These are phyloP conservation scores for Zygoascus bituminiphila DNA, from an alignment of 805 yeast species.

Conservation along the genomic window DNA sequence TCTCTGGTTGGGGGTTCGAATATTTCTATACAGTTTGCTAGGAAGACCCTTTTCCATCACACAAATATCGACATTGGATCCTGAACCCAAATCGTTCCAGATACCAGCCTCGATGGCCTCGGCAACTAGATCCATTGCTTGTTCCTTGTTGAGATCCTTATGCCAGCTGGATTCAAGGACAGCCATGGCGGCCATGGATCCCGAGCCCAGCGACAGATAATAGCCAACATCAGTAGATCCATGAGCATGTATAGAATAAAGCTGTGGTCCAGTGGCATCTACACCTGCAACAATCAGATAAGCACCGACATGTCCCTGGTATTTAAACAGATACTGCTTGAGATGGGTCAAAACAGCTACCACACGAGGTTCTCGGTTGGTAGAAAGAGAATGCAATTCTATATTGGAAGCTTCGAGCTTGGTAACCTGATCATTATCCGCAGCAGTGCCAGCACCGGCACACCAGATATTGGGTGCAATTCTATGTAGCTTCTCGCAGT, in stretches of 20 bases:
- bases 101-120: constrained; percentile 97
- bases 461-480: constrained; percentile 93
- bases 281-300: constrained; percentile 96
- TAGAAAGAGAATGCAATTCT: constrained; percentile 79
- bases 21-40: constrained; percentile 76
- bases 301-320: constrained; percentile 97
- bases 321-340: constrained; percentile 92
- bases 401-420: constrained; percentile 84
- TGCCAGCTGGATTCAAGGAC: constrained; percentile 86
- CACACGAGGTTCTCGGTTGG: constrained; percentile 84
- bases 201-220: constrained; percentile 89
- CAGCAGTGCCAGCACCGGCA: constrained; percentile 99
- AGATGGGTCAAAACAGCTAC: constrained; percentile 86
- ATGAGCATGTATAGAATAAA: constrained; percentile 92
- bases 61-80: constrained; percentile 95
- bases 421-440: constrained; percentile 97
- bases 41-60: constrained; percentile 83
- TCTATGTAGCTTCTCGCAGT: constrained; percentile 90
- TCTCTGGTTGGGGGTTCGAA: constrained; percentile 85
- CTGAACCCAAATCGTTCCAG: constrained; percentile 98
- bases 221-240: constrained; percentile 96
- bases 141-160: constrained; percentile 68
- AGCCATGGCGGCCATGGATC: constrained; percentile 98
- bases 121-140: constrained; percentile 84
- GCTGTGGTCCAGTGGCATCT: constrained; percentile 92